Evolutionary conservation across 2,329 filamentous ascomycete genomes (phyloP).

Genomic region (Trichoderma sp.): DNA sequence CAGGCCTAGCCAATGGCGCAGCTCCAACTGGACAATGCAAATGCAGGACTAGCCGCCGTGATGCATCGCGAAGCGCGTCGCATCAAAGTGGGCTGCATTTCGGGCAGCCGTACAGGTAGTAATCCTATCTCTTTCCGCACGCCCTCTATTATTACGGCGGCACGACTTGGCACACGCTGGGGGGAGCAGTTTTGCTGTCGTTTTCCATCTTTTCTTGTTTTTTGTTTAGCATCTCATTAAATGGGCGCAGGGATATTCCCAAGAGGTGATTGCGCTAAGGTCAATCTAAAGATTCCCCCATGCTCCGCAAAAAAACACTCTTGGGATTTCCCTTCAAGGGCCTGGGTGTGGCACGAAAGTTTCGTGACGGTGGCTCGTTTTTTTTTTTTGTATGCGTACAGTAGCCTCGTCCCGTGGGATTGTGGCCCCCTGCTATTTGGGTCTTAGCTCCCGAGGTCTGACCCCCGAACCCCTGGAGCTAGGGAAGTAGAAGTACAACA

Average conservation of each 20-base stretch:
- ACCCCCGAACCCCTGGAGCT: slow-evolving; percentile 18
- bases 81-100: not conserved
- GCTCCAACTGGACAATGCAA: slow-evolving; percentile 17
- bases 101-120: not conserved
- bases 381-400: not conserved
- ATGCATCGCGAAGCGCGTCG: slow-evolving; percentile 13
- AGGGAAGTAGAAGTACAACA: not conserved
- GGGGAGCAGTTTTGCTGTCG: not conserved
- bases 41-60: slow-evolving; percentile 11
- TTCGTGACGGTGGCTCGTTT: slow-evolving; percentile 3
- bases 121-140: not conserved
- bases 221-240: not conserved
- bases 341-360: slow-evolving; percentile 6
- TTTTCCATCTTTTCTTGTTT: not conserved
- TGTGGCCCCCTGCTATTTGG: not conserved
- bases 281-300: not conserved
- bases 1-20: not conserved
- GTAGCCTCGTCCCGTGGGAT: not conserved
- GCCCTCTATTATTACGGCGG: not conserved
- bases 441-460: slow-evolving; percentile 17
- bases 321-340: not conserved
- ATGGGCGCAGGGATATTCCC: slow-evolving; percentile 9
- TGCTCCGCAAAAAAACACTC: not conserved
- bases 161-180: not conserved
- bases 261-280: not conserved